These are phyloP conservation scores for Cladosporium sp. DNA, from an alignment of 2,329 filamentous ascomycete species.

Conservation along the genomic window DNA sequence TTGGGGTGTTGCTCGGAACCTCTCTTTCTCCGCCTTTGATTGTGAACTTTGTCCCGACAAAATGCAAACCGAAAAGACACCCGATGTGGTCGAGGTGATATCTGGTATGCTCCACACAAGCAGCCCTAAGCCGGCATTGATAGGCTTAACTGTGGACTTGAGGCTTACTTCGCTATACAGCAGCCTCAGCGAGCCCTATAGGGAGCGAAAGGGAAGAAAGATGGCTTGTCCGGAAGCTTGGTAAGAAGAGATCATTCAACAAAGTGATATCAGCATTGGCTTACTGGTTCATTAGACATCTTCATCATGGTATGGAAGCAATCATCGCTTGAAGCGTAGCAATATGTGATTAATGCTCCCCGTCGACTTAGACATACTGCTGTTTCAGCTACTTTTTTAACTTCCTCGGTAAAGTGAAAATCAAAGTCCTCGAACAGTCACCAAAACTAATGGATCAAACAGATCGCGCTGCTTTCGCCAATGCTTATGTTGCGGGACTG, in stretches of 20 bases:
- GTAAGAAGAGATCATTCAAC: not conserved
- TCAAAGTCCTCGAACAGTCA: not conserved
- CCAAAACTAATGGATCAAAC: not conserved
- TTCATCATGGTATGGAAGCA: not conserved
- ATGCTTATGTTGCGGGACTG: conserved; percentile 47
- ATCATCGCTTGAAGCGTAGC: not conserved
- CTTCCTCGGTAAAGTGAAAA: not conserved
- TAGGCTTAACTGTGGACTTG: not conserved
- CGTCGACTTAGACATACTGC: not conserved
- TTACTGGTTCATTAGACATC: not conserved
- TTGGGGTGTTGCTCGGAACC: not conserved
- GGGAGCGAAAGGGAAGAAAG: not conserved
- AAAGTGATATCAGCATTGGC: not conserved
- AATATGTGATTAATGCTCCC: not conserved
- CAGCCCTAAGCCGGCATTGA: not conserved
- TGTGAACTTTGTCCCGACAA: not conserved
- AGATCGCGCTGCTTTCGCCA: conserved; percentile 31
- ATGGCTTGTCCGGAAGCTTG: not conserved
- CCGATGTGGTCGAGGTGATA: conserved; percentile 1
- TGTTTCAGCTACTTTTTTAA: not conserved
- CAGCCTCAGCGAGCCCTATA: not conserved
- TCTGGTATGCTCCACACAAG: conserved; percentile 1
- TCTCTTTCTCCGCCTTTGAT: not conserved
- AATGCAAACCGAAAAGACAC: not conserved
- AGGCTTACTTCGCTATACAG: not conserved